These are phyloP conservation scores for Phytophthora cactorum DNA, from an alignment of 352 stramenopile genomes.

Conservation along the genomic window DNA sequence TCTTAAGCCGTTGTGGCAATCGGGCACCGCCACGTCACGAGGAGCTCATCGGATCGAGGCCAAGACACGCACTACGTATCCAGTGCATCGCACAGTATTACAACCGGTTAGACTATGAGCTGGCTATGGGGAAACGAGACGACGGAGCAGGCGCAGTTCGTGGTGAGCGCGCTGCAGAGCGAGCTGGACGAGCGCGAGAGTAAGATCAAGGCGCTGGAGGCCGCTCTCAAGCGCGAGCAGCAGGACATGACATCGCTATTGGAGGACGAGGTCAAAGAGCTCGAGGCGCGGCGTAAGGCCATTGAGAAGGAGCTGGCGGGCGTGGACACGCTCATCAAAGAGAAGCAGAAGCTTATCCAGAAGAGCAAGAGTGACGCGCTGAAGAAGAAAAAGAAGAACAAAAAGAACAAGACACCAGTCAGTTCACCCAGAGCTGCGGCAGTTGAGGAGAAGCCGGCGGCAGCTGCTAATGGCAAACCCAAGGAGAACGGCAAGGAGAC, in stretches of 20 bases:
- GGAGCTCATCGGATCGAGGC: background rate
- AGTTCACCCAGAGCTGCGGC: slow-evolving; percentile 15
- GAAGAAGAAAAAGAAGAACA: slow-evolving; percentile 57
- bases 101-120: slow-evolving; percentile 47
- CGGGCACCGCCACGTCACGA: slow-evolving; percentile 29
- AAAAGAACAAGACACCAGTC: slow-evolving; percentile 30
- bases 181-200: slow-evolving; percentile 83
- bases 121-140: slow-evolving; percentile 89
- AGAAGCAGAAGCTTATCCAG: slow-evolving; percentile 68
- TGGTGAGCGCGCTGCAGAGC: slow-evolving; percentile 80
- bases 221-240: slow-evolving; percentile 76
- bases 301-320: slow-evolving; percentile 51
- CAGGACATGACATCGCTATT: slow-evolving; percentile 66
- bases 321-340: slow-evolving; percentile 61
- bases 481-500: slow-evolving; percentile 17
- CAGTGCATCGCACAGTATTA: background rate
- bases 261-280: slow-evolving; percentile 69
- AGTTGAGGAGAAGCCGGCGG: slow-evolving; percentile 23
- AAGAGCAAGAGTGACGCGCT: slow-evolving; percentile 47
- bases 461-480: background rate
- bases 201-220: slow-evolving; percentile 83
- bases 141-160: slow-evolving; percentile 85
- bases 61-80: slow-evolving; percentile 1
- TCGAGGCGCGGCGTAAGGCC: slow-evolving; percentile 55
- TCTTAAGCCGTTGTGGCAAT: slow-evolving; percentile 13